Evolutionary conservation across 2,329 filamentous ascomycete genomes (phyloP), one percentile per base, ranked within the genome.

Genomic region (Emericellopsis atlantica): DNA sequence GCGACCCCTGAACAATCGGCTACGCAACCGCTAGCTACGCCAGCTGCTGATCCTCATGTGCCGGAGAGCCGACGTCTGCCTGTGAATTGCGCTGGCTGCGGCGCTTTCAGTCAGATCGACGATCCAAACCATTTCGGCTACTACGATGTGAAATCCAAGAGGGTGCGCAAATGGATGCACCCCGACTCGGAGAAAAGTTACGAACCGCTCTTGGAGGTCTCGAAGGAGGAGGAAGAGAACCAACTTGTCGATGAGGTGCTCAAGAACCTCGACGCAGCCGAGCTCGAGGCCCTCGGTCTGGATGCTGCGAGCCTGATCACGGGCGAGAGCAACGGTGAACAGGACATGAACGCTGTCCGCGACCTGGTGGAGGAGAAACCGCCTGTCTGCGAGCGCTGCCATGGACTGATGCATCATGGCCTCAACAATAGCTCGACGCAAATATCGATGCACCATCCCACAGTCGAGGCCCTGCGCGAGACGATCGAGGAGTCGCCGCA

Each of bases 401-500:
- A 95, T 57, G 72, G 79, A 29, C 69, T 98, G 22, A 60, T 82
- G 18, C 80, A 96, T 58, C 81, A 96, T 55, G 76, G 77, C 45
- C 67, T 70, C 14, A 84, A 82, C 7, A 53, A 54, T 33, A 48
- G 50, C 10, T 52, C 54, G 2, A 51, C 57, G 15, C 56, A 54
- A 42, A 64, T 74, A 14, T 72, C 84, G 6, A 90, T 93, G 50
- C 72, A 76, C 42, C 86, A 94, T 54, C 92, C 92, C 0, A 81
- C 81, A 1, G 72, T 95, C 46, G 74, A 87, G 35, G 80, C 85
- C 3, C 79, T 98, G 40, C 78, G 80, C 48, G 81, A 87, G 46
- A 94, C 88, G 14, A 83, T 98, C 40, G 73, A 81, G 40, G 86
- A 94, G 59, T 94, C 90, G 1, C 89, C 89, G 0, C 81, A 93